Evolutionary conservation across 2,329 filamentous ascomycete species (phyloP), one percentile per base, ranked within the genome.

Genomic region (Xylaria sp.): DNA sequence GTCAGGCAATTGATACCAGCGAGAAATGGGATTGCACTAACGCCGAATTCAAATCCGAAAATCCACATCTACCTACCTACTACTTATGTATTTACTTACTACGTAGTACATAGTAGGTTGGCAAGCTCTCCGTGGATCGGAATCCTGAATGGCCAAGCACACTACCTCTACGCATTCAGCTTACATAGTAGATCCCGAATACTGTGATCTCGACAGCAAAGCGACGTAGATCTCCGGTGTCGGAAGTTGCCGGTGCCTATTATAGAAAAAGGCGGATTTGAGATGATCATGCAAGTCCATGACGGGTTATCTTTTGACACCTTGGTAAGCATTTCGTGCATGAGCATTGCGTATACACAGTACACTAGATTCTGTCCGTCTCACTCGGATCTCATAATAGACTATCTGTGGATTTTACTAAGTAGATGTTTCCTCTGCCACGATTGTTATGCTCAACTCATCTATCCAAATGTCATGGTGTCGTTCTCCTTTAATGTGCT

Each of bases 191-290:
- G n/a, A 44, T 44, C 40, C 21, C 37, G 25, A 29, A 3, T 42
- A 21, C 50, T 16, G 23, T 16, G n/a, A 16, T 25, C 5, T 27
- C 23, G 48, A 51, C 25, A 51, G 5, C 23, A 51, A 29, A 29
- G 16, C 23, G 2, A 12, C 48, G 13, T 51, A 27, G 25, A 54
- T 23, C 27, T 63, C 66, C 66, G 66, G 40, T 60, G 50, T 66
- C 66, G 66, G 63, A 55, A n/a, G 18, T 18, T 21, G 13, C 37
- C 27, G 44, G 32, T 29, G 25, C 21, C 40, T 50, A 55, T 59
- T 63, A 18, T 62, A 60, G 55, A 48, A 68, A 61, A 50, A n/a
- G 13, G 23, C 48, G 29, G 29, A 69, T 66, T 69, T 60, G 62
- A 69, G 58, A 66, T 69, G 54, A 57, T 55, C 18, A 53, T n/a